Base-by-base conservation (phyloP, 768 basidiomycete species). In the Pluteus cervinus region DNA sequence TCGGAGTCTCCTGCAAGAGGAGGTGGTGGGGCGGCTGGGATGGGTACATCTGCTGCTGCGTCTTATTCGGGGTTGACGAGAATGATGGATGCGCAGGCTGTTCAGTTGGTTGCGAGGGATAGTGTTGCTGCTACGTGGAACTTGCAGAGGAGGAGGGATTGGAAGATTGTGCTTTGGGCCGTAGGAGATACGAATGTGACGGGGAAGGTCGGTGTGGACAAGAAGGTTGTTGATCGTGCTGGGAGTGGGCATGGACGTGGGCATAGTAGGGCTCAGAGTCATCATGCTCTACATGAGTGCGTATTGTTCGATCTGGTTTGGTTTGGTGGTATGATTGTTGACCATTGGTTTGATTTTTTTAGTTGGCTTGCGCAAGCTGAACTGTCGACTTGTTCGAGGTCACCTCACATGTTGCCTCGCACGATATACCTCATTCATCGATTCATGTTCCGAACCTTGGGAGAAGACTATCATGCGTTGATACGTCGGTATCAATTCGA, bases 391-490 rank as follows among this genome's bases (percentile, higher is more conserved):
- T 76, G 57, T 52, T 78, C 83, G 1, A 65, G 60, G 4, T 75
- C 79, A 1, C 63, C 69, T 0, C 64, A 58, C 2, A 64, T 87
- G 24, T 69, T 86, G 0, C 85, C 89, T 5, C 72, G 79, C 0
- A 69, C 86, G 1, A 69, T 96, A 21, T 94, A 94, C 57, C 77
- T 88, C 12, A 76, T 80, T 0, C 86, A 89, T 46, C 88, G 93
- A 43, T 88, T 94, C 54, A 68, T 79, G 8, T 94, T 94, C 65
- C 71, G 76, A 48, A 71, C 77, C 2, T 69, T 90, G 1, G 76
- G 77, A 9, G 77, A 82, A 44, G 81, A 90, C 47, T 87, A 89
- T 51, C 80, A 88, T 39, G 81, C 86, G 0, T 73, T 86, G n/a
- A 73, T 82, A 24, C 76, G 78, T 23, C 68, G 71, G 3, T 75